Evolutionary conservation across 495 filamentous ascomycete species (phyloP), one percentile per base, ranked within the genome.

Genomic region (Aspergillus saccharolyticus): DNA sequence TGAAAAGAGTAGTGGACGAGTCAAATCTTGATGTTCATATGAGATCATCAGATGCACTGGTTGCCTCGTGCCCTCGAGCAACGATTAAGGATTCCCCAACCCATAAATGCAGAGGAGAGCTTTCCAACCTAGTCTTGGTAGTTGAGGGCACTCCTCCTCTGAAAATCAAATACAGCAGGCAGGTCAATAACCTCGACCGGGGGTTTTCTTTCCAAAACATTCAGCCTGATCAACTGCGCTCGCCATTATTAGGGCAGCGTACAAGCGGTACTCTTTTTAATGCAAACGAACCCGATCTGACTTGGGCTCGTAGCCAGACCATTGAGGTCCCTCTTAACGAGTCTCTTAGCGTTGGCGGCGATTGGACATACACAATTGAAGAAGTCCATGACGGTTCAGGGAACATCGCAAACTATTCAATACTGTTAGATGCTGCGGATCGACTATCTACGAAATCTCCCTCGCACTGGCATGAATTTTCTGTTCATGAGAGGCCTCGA

Each of bases 101-200:
- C 1, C 77, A 90, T 55, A 86, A 84, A 59, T 98, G 94, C 65
- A 78, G 83, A 44, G 88, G 89, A 24, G 94, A 97, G 58, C 75
- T 97, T 20, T 97, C 94, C 3, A 85, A 96, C 64, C 70, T 97
- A 33, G 74, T 84, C 24, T 71, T 98, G 15, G 83, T 89, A 58
- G 89, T 97, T 2, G 83, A 90, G 64, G 94, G 93, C 18, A 91
- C 91, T 1, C 89, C 94, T 12, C 94, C 94, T n/a, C 74, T 98
- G 54, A 89, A 90, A 66, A 85, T 97, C 58, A 90, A 89, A 63
- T 98, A 97, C 65, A 93, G 88, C 61, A 86, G 89, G 42, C 85
- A 83, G 28, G 84, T 96, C 53, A 92, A 96, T 63, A 74, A 80
- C 53, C 82, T 84, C 55, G 84, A 93, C 57, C 76, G 85, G 61